Evolutionary conservation across 805 yeast species (phyloP).

Genomic region (Tetrapisispora fleetii): DNA sequence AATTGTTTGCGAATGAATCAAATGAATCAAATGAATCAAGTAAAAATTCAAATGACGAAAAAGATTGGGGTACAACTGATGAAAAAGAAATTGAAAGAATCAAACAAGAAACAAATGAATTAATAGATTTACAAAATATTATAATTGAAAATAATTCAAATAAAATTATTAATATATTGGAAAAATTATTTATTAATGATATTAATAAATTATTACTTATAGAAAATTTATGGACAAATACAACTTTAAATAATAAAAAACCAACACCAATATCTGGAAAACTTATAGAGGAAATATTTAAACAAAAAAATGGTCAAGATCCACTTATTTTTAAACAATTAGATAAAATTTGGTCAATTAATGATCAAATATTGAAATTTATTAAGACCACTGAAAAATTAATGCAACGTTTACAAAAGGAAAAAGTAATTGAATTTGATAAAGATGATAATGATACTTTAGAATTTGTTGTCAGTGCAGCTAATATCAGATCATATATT

Average conservation of each 20-base stretch:
- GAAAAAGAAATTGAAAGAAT: constrained; percentile 55
- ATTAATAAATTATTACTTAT: constrained; percentile 62
- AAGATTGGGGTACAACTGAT: constrained; percentile 50
- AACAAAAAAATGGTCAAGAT: constrained; percentile 5
- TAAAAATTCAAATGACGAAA: constrained; percentile 32
- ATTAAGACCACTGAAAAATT: constrained; percentile 39
- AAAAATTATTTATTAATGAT: constrained; percentile 62
- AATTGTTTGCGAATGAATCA: constrained; percentile 46
- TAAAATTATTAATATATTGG: constrained; percentile 37
- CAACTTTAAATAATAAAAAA: constrained; percentile 31
- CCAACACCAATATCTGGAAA: constrained; percentile 52
- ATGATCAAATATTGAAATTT: constrained; percentile 56
- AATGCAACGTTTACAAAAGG: constrained; percentile 36
- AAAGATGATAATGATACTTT: constrained; percentile 92
- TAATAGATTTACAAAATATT: constrained; percentile 39
- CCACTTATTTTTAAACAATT: constrained; percentile 12
- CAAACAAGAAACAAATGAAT: constrained; percentile 57
- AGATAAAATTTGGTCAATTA: constrained; percentile 46
- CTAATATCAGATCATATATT: constrained; percentile 63
- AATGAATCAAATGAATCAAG: constrained; percentile 30
- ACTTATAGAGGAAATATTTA: constrained; percentile 4
- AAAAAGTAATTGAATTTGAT: constrained; percentile 56
- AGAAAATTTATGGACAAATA: constrained; percentile 68
- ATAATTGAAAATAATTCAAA: constrained; percentile 24
- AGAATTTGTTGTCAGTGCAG: constrained; percentile 76